Evolutionary conservation across 1,284 basidiomycete species (phyloP).

Genomic region (Marasmius oreades): DNA sequence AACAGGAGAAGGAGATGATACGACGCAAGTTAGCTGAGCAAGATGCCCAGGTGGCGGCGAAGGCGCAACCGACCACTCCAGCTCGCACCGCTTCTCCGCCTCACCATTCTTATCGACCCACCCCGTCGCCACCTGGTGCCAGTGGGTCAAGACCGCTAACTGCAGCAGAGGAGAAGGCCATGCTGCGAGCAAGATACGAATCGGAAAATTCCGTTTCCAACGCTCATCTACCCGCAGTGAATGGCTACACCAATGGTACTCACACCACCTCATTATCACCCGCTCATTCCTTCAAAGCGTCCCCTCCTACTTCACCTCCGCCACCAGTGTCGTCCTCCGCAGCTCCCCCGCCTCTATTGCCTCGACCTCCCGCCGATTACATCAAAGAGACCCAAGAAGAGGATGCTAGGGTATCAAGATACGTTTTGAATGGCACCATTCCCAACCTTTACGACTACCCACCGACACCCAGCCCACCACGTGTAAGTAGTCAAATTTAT

Average conservation of each 20-base stretch:
- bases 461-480: conserved; percentile 15
- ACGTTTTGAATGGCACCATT: conserved; percentile 16
- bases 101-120: conserved; percentile 4
- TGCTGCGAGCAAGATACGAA: conserved; percentile 59
- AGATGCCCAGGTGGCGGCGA: conserved; percentile 11
- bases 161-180: conserved; percentile 75
- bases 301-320: conserved; percentile 12
- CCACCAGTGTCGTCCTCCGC: conserved; percentile 19
- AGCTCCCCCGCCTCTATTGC: conserved; percentile 62
- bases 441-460: conserved; percentile 12
- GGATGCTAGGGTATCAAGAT: conserved; percentile 45
- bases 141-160: conserved; percentile 42
- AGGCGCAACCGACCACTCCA: conserved; percentile 3
- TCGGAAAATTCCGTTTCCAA: conserved; percentile 36
- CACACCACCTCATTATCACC: conserved; percentile 6
- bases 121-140: conserved; percentile 17
- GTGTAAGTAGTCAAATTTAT: not conserved
- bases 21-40: conserved; percentile 32
- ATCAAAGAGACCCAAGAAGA: conserved; percentile 75
- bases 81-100: conserved; percentile 9
- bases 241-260: conserved; percentile 19
- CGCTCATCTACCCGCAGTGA: conserved; percentile 15
- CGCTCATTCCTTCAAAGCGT: not conserved
- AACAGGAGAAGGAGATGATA: conserved; percentile 54
- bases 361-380: conserved; percentile 70